Evolutionary conservation across 2,329 filamentous ascomycete species (phyloP).

Genomic region (Lanzia echinophila): DNA sequence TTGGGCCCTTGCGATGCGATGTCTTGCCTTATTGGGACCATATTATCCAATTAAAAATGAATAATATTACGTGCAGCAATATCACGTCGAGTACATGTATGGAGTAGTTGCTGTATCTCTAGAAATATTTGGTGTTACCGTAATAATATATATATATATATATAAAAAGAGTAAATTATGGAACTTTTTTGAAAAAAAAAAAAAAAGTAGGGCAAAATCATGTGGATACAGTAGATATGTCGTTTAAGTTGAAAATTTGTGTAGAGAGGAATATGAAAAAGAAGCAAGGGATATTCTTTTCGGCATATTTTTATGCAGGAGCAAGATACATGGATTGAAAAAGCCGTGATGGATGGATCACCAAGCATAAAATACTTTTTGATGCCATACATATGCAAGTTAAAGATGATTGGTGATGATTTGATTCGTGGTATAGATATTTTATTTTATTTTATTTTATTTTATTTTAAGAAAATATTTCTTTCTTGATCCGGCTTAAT

Average conservation of each 20-base stretch:
- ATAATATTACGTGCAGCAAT: conserved; percentile 10
- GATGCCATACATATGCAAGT: too few species aligned
- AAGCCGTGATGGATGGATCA: background rate
- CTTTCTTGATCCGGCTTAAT: too few species aligned
- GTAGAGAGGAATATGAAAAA: too few species aligned
- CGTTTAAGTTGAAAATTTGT: too few species aligned
- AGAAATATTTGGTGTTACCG: background rate
- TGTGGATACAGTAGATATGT: too few species aligned
- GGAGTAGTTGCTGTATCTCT: background rate
- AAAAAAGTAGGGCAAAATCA: too few species aligned
- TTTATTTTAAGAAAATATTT: too few species aligned
- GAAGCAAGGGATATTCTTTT: too few species aligned
- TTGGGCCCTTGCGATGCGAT: background rate
- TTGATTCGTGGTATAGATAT: background rate
- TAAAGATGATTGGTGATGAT: too few species aligned
- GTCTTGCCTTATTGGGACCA: background rate
- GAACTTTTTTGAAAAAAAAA: too few species aligned
- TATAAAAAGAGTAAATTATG: too few species aligned
- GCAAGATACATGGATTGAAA: background rate
- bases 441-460: background rate
- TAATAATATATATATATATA: background rate
- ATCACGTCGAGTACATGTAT: background rate
- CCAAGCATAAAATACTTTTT: background rate
- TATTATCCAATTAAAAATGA: conserved; percentile 1
- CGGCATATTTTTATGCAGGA: background rate